Evolutionary conservation across 306 rosid genomes (phyloP).

Genomic region (Cotoneaster glaucophyllus): DNA sequence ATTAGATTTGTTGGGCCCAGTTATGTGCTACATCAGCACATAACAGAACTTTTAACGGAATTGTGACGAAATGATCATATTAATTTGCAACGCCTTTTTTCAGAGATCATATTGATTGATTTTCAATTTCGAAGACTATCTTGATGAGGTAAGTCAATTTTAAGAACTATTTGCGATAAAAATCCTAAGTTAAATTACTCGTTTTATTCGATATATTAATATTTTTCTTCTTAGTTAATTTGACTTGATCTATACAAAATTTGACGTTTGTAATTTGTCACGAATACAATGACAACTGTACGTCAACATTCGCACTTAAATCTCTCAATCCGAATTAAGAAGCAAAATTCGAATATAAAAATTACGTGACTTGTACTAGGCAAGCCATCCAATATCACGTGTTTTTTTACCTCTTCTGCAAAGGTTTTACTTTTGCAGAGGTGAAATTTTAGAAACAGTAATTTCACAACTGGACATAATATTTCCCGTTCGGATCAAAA

Average conservation of each 20-base stretch:
- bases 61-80: too few species aligned
- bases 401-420: not conserved
- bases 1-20: rapidly evolving
- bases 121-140: too few species aligned
- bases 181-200: too few species aligned
- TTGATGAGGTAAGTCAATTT: too few species aligned
- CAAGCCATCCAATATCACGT: not conserved
- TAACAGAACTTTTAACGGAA: too few species aligned
- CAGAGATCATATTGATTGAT: too few species aligned
- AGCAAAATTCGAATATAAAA: not conserved
- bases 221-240: too few species aligned
- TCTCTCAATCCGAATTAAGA: not conserved
- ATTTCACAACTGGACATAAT: not conserved
- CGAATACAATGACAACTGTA: not conserved
- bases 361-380: not conserved
- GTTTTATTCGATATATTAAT: too few species aligned
- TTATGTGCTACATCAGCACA: too few species aligned
- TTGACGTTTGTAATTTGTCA: not conserved
- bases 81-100: too few species aligned
- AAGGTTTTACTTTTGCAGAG: not conserved
- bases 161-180: too few species aligned
- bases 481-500: not conserved
- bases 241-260: too few species aligned
- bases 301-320: not conserved
- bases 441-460: not conserved